These are phyloP conservation scores for Magnusiomyces tetraspermus DNA, from an alignment of 1,139 yeast species.

Conservation along the genomic window DNA sequence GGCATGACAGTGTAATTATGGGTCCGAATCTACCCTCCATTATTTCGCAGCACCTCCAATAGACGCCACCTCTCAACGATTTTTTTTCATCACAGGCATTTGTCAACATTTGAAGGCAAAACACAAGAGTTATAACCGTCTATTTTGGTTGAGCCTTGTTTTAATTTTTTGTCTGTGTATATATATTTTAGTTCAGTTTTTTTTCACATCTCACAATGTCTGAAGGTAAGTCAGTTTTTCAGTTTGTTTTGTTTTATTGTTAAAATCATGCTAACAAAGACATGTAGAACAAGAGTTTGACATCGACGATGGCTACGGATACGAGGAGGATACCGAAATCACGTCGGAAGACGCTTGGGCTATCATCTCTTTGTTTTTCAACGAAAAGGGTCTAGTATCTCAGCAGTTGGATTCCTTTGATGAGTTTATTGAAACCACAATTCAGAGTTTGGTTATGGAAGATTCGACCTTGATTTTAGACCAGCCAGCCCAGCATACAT, in stretches of 20 bases:
- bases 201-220: slow-evolving; percentile 9
- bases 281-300: slow-evolving; percentile 13
- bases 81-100: no score
- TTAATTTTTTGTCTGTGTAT: no score
- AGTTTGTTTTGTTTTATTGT: no score
- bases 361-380: slow-evolving; percentile 90
- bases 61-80: not conserved
- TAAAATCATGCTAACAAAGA: not conserved
- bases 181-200: not conserved
- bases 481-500: slow-evolving; percentile 96
- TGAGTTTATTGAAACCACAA: slow-evolving; percentile 92
- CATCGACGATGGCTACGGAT: slow-evolving; percentile 49
- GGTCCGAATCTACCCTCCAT: no score
- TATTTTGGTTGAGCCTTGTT: not conserved
- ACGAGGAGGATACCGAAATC: slow-evolving; percentile 64
- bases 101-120: no score
- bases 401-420: slow-evolving; percentile 97
- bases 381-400: slow-evolving; percentile 92
- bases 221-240: slow-evolving; percentile 10
- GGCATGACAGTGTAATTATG: no score
- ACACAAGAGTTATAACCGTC: not conserved
- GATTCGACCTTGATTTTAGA: slow-evolving; percentile 89
- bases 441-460: slow-evolving; percentile 94
- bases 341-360: slow-evolving; percentile 99
- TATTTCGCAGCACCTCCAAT: not conserved